phyloP scores from a whole-genome alignment of 2,329 filamentous ascomycete genomes.

The Xylariaceae sp. region DNA sequence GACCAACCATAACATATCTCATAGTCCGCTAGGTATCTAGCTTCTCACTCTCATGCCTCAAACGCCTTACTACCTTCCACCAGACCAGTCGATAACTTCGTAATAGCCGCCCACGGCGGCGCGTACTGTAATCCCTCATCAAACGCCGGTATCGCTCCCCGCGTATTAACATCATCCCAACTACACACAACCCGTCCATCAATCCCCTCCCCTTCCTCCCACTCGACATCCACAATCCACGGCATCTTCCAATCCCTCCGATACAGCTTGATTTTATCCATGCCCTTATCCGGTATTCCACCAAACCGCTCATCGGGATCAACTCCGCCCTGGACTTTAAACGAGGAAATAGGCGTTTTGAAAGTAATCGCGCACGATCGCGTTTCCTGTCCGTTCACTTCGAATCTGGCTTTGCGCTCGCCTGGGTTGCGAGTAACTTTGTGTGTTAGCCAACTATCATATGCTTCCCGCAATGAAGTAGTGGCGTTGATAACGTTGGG shows the following conservation, averaged over 20 bases:
- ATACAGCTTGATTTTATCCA: conserved; percentile 71
- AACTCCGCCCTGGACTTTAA: conserved; percentile 57
- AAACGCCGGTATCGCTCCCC: conserved; percentile 70
- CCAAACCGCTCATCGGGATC: conserved; percentile 60
- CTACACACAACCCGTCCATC: conserved; percentile 67
- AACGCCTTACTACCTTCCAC: conserved; percentile 75
- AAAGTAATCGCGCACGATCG: conserved; percentile 72
- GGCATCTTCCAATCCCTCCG: conserved; percentile 69
- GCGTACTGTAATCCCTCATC: conserved; percentile 72
- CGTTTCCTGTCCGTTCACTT: conserved; percentile 67
- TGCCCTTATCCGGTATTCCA: conserved; percentile 55
- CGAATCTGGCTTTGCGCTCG: conserved; percentile 52
- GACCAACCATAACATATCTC: too few species aligned
- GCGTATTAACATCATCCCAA: conserved; percentile 79
- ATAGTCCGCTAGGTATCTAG: too few species aligned
- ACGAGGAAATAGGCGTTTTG: conserved; percentile 57
- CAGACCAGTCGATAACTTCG: conserved; percentile 70
- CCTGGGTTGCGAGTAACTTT: conserved; percentile 44
- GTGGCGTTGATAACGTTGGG: conserved; percentile 56
- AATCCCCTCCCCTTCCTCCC: conserved; percentile 40
- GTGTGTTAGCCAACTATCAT: conserved; percentile 58
- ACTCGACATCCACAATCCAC: conserved; percentile 71
- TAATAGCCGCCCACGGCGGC: conserved; percentile 73
- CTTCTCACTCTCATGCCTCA: conserved; percentile 25
- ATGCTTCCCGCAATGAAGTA: conserved; percentile 38